Conservation (phyloP, 495 filamentous ascomycete genomes). For the Aspergillus campestris region DNA sequence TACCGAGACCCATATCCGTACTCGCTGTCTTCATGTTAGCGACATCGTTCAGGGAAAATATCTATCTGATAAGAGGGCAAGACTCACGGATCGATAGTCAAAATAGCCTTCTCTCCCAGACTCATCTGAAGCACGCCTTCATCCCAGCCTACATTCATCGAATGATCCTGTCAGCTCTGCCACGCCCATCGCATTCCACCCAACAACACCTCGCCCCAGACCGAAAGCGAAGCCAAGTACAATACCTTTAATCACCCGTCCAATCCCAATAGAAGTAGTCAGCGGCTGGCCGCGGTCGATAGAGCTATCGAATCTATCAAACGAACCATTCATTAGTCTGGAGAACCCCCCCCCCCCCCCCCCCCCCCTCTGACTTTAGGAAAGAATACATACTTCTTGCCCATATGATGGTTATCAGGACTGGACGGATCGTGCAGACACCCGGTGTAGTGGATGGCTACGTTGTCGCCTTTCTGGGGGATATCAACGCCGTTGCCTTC, state of each 20-base stretch:
- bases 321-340: slow-evolving; percentile 1
- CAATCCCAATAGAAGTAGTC: slow-evolving; percentile 58
- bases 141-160: slow-evolving; percentile 62
- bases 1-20: slow-evolving; percentile 71
- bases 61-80: background rate
- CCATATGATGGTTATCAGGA: slow-evolving; percentile 36
- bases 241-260: slow-evolving; percentile 71
- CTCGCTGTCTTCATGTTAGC: slow-evolving; percentile 47
- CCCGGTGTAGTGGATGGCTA: slow-evolving; percentile 78
- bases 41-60: background rate
- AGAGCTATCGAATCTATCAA: slow-evolving; percentile 70
- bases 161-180: too few species aligned
- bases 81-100: slow-evolving; percentile 68
- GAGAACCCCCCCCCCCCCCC: background rate
- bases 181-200: background rate
- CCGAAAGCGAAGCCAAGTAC: background rate
- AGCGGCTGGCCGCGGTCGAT: slow-evolving; percentile 50
- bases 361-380: too few species aligned
- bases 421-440: slow-evolving; percentile 59
- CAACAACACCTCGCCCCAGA: background rate
- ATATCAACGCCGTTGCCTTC: slow-evolving; percentile 45
- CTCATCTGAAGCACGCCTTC: slow-evolving; percentile 74
- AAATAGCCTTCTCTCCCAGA: slow-evolving; percentile 68
- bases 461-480: slow-evolving; percentile 54
- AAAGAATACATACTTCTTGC: slow-evolving; percentile 37